Base-by-base conservation (phyloP, 768 basidiomycete genomes). In the Russula brevipes region DNA sequence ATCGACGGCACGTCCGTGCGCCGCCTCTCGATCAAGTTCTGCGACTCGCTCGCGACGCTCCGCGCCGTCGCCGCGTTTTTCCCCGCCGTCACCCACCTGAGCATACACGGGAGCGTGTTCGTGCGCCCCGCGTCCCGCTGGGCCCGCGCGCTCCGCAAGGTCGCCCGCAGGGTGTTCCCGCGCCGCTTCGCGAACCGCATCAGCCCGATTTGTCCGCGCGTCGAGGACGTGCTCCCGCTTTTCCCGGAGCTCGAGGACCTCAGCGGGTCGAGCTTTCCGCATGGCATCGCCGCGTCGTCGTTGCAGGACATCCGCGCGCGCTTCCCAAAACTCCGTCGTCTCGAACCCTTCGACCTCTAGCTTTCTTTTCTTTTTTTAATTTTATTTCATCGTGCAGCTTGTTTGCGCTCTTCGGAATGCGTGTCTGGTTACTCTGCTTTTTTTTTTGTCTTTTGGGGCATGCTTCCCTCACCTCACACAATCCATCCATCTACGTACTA, bases 241-340 rank as follows among this genome's bases (percentile, higher is more conserved):
- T 64, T 64, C 17, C 63, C 63, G 7, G 63, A 64, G 35, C 63
- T 64, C 10, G 63, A 60, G 19, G 63, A 60, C n/a, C 59, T 64
- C 41, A 64, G 63, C 35, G 63, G 63, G 5, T 64, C 59, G 4
- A 64, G 59, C 42, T 64, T 60, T 46, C 63, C 57, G 1, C 47
- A 64, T 10, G 63, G 63, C 17, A 55, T 64, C 24, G 58, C 53
- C 9, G 63, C 58, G 30, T 64, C 63, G 1, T 64, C 59, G 3
- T 54, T 64, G 2, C 63, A 64, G 41, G 59, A 64, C 24, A 64
- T 64, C 46, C 59, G 63, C 7, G 54, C 42, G 3, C 63, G 63
- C 42, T 64, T 64, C 47, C 63, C 63, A 52, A 64, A 66, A 54
- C 65, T 64, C 6, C 57, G 62, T 19, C 54, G 62, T 38, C 65